These are phyloP conservation scores for Neobulgaria alba DNA, from an alignment of 2,329 filamentous ascomycete species.

Conservation along the genomic window DNA sequence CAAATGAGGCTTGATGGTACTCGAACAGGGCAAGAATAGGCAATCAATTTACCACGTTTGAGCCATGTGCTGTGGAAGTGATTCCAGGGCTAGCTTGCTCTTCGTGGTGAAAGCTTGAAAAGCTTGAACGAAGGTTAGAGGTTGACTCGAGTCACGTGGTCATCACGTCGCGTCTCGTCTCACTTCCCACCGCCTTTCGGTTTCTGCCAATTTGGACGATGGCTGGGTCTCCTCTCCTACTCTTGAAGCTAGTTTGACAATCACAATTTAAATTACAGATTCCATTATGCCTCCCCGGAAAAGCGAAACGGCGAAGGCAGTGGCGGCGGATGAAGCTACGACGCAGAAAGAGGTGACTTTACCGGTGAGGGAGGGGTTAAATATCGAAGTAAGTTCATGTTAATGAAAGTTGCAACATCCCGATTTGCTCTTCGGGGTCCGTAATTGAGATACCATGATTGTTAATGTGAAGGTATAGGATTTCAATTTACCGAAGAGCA, in stretches of 20 bases:
- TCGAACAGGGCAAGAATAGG: no score
- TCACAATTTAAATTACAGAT: neutral
- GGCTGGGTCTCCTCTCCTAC: neutral
- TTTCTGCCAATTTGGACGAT: constrained; percentile 2
- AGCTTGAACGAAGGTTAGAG: no score
- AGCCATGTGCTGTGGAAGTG: no score
- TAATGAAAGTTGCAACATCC: no score
- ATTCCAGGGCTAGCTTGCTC: no score
- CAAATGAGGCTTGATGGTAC: no score
- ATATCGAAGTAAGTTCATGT: constrained; percentile 1
- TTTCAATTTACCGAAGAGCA: constrained; percentile 69
- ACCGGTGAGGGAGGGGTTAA: neutral
- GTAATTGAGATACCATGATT: no score
- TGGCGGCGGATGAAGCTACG: constrained; percentile 35
- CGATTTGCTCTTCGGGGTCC: no score
- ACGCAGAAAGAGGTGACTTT: constrained; percentile 17
- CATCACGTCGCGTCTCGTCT: neutral
- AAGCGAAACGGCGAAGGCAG: constrained; percentile 41
- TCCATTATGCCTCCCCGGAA: constrained; percentile 46
- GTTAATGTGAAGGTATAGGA: no score
- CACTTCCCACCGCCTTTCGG: constrained; percentile 1
- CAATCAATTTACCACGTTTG: no score
- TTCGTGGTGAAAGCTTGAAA: no score
- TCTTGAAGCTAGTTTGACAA: constrained; percentile 4
- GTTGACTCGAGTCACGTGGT: neutral